A percentile compares a stretch with the other conserved stretches of the same genome.
Evolutionary conservation across 495 filamentous ascomycete species (phyloP).

Genomic region (Lasiosphaeria miniovina): DNA sequence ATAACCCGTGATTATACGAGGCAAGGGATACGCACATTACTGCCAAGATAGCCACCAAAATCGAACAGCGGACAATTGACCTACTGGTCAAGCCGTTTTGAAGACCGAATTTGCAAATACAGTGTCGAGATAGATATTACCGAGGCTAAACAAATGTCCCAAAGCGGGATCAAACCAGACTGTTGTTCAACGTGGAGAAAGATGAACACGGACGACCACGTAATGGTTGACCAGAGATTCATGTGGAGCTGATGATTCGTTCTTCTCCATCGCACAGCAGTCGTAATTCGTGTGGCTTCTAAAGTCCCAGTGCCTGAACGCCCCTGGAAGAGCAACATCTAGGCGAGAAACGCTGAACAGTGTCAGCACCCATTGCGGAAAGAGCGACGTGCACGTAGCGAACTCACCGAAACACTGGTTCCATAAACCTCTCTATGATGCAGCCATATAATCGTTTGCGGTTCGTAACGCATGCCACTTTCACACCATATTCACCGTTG

Average conservation of each 20-base stretch:
- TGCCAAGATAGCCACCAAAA: no score
- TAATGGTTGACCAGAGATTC: background rate
- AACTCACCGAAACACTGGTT: constrained; percentile 5
- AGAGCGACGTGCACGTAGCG: no score
- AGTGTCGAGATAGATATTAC: no score
- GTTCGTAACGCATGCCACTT: background rate
- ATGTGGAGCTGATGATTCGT: background rate
- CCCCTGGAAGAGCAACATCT: constrained; percentile 14
- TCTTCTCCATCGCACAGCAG: constrained; percentile 6
- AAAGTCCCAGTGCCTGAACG: constrained; percentile 7
- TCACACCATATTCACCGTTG: background rate
- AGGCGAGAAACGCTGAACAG: background rate
- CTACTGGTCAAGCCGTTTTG: no score
- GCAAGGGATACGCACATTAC: no score
- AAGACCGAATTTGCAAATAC: no score
- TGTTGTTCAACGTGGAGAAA: background rate
- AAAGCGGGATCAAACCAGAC: background rate
- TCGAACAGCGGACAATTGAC: no score
- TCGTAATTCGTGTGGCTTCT: constrained; percentile 6
- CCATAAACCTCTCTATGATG: constrained; percentile 14
- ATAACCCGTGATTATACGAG: no score
- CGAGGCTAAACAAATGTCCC: no score
- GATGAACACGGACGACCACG: background rate
- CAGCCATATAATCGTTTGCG: constrained; percentile 14
- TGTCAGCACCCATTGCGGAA: background rate